Base-by-base conservation (phyloP, 345 rosid genomes). In the Gossypium raimondii region DNA sequence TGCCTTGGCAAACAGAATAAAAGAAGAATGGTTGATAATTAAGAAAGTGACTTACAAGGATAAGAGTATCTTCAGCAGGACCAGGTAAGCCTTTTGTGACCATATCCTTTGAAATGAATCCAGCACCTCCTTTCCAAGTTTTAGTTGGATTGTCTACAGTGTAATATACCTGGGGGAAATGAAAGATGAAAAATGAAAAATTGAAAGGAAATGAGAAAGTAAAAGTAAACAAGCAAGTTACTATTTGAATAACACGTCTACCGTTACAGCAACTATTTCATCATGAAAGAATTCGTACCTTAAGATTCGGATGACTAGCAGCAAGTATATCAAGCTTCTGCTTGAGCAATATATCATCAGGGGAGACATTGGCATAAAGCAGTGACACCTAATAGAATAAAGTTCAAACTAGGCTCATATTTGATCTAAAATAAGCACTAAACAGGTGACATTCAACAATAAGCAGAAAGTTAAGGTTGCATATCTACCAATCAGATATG, bases 81-180 rank as follows among this genome's bases (percentile, higher is more conserved):
- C 72, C 70, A 43, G 98, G 97, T 77, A 94, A 87, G 73, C 97
- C 97, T 85, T 94, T 94, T 73, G 79, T 25, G 41, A 60, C 87
- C 89, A 88, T 89, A 67, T 90, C 97, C 78, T 92, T 90, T 24
- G 98, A 90, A 78, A 94, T 56, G 78, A 84, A 92, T 44, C 98
- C 98, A 55, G 51, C 79, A 51, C 98, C 98, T 74, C 97, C 98
- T 85, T 90, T 94, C 97, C 98, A 94, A 63, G 70, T 90, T 81
- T 89, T 90, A 9, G 93, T 75, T 18, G 98, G 97, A 74, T 87
- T 88, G 81, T 92, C 97, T 29, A 92, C 97, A 7, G 97, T 92
- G 78, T 90, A 94, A 86, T 85, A 92, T 74, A 94, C 74, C 98
- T 94, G 22, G 57, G 51, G 74, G 18, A 41, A 11, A 6, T 6